Evolutionary conservation across 257 asterid genomes (phyloP).

Genomic region (Phtheirospermum japonicum): DNA sequence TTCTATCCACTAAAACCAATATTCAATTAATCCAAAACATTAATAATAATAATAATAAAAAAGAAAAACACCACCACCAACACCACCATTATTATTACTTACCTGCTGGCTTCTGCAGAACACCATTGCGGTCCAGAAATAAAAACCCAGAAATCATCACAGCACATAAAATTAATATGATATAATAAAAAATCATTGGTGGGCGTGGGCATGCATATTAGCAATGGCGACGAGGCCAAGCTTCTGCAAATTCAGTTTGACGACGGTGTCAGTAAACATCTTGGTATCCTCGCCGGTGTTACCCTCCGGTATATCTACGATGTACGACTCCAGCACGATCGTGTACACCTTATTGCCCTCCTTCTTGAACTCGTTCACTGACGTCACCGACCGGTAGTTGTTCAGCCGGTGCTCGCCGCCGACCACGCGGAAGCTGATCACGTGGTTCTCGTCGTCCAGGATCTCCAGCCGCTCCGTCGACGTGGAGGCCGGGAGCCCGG

Average conservation of each 20-base stretch:
- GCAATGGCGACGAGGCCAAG: slow-evolving; percentile 68
- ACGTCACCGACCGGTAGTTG: slow-evolving; percentile 71
- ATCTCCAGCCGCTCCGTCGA: slow-evolving; percentile 89
- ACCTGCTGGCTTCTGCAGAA: no score
- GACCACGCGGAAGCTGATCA: slow-evolving; percentile 74
- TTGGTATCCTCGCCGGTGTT: slow-evolving; percentile 84
- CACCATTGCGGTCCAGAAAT: no score
- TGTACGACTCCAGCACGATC: slow-evolving; percentile 70
- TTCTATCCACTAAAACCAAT: no score
- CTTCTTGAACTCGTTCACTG: slow-evolving; percentile 54
- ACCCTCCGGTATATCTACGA: slow-evolving; percentile 87
- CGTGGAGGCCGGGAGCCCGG: slow-evolving; percentile 91
- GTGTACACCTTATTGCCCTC: slow-evolving; percentile 40
- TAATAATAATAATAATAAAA: no score
- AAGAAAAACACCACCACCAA: no score
- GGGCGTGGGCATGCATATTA: slow-evolving; percentile 38
- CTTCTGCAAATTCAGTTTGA: slow-evolving; percentile 76
- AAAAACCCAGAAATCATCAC: no score
- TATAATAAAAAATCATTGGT: neutral
- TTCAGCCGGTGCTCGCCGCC: slow-evolving; percentile 90
- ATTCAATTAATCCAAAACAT: no score
- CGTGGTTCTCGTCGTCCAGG: slow-evolving; percentile 61
- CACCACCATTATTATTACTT: no score
- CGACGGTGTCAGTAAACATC: slow-evolving; percentile 87
- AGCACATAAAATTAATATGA: neutral